These are phyloP conservation scores for Collybia nuda DNA, from an alignment of 768 basidiomycete genomes.

Conservation along the genomic window DNA sequence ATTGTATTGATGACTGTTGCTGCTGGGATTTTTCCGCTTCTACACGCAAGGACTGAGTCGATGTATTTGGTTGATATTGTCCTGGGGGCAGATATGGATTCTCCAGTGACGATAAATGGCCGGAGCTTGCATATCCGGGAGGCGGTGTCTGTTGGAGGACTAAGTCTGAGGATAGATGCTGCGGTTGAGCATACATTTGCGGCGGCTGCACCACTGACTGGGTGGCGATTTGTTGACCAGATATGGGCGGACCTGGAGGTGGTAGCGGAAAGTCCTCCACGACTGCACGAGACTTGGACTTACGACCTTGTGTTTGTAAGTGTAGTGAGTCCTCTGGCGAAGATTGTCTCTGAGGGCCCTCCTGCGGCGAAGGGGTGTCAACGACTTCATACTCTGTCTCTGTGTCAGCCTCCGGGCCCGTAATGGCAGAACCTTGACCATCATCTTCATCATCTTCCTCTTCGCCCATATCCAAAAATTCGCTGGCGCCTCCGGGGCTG, in stretches of 20 bases:
- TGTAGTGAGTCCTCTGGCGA: conserved; percentile 4
- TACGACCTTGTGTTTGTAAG: conserved; percentile 6
- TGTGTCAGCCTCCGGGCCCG: conserved; percentile 30
- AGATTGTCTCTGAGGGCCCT: conserved; percentile 10
- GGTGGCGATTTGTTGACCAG: conserved; percentile 20
- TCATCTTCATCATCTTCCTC: conserved; percentile 32
- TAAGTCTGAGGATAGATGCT: background rate
- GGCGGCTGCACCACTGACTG: conserved; percentile 20
- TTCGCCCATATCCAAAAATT: conserved; percentile 67
- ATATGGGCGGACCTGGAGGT: conserved; percentile 25
- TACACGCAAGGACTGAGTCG: conserved; percentile 16
- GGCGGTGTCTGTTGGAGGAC: background rate
- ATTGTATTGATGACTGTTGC: conserved; percentile 18
- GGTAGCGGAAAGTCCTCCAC: conserved; percentile 56
- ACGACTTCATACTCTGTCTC: conserved; percentile 14
- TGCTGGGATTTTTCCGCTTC: conserved; percentile 15
- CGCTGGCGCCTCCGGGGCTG: conserved; percentile 27
- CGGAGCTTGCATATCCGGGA: background rate
- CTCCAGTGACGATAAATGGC: conserved; percentile 13
- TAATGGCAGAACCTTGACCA: conserved; percentile 10
- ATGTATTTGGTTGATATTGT: conserved; percentile 11
- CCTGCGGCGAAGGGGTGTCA: conserved; percentile 6
- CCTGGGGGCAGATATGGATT: conserved; percentile 18
- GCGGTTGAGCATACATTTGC: background rate
- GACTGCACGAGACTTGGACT: conserved; percentile 34